These are phyloP conservation scores for Maudiozyma bulderi DNA, from an alignment of 805 yeast genomes.

Conservation along the genomic window DNA sequence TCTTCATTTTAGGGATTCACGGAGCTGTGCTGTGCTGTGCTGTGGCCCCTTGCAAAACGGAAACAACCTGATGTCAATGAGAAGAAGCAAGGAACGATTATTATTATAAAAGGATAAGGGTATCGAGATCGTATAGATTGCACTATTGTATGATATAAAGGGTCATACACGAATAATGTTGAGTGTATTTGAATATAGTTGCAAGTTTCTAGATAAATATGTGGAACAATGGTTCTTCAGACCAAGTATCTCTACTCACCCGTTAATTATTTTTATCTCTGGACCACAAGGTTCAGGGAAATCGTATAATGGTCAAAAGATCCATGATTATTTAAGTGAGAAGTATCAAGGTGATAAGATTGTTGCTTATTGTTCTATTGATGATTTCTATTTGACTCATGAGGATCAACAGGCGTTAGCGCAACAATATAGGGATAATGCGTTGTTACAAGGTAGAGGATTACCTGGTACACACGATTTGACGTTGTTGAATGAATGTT, in stretches of 20 bases:
- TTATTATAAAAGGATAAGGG: no score
- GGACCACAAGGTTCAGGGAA: slow-evolving; percentile 83
- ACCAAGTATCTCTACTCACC: slow-evolving; percentile 13
- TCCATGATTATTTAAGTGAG: slow-evolving; percentile 29
- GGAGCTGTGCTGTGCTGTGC: neutral
- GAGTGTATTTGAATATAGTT: slow-evolving; percentile 4
- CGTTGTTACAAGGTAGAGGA: slow-evolving; percentile 68
- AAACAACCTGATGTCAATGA: no score
- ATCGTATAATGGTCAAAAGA: slow-evolving; percentile 41
- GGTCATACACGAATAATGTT: neutral
- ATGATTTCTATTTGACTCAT: slow-evolving; percentile 73
- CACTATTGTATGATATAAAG: no score
- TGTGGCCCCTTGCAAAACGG: no score
- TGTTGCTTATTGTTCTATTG: slow-evolving; percentile 57
- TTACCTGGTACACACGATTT: slow-evolving; percentile 92
- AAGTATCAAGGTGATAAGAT: slow-evolving; percentile 24
- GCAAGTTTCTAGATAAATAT: slow-evolving; percentile 15
- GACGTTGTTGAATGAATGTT: slow-evolving; percentile 13
- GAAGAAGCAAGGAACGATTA: no score
- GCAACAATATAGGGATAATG: slow-evolving; percentile 34
- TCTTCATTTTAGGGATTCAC: neutral
- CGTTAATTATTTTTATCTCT: slow-evolving; percentile 46
- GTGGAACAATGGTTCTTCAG: slow-evolving; percentile 17
- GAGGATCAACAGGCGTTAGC: slow-evolving; percentile 46
- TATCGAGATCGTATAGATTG: no score